A percentile compares a stretch with the other conserved stretches of the same genome.
phyloP scores from a whole-genome alignment of 1,284 basidiomycete genomes.

The Rhodotorula mucilaginosa region DNA sequence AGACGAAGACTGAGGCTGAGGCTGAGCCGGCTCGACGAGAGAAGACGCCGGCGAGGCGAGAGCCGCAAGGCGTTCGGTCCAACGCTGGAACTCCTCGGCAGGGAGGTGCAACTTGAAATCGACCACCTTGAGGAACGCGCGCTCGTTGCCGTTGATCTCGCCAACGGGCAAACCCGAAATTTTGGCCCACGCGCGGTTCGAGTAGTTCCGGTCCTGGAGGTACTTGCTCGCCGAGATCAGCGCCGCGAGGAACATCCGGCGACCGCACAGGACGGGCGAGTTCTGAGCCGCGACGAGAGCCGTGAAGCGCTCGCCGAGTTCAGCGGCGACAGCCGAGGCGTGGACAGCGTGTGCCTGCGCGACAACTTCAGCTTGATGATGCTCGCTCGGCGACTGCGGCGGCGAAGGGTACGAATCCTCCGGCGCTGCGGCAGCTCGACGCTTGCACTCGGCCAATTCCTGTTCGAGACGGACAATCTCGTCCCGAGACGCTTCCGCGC shows the following conservation, averaged over 20 bases:
- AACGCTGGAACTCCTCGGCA: constrained; percentile 40
- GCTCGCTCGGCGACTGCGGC: constrained; percentile 22
- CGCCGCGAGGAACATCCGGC: constrained; percentile 80
- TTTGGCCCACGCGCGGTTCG: constrained; percentile 84
- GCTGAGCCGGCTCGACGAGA: not conserved
- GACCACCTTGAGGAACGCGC: constrained; percentile 50
- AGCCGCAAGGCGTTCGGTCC: constrained; percentile 30
- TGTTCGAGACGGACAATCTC: constrained; percentile 19
- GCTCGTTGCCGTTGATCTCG: constrained; percentile 52
- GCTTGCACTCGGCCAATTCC: constrained; percentile 7
- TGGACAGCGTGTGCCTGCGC: not conserved
- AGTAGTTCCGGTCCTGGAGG: constrained; percentile 86
- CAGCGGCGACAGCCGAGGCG: not conserved
- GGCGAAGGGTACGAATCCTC: constrained; percentile 29
- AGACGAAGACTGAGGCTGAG: not conserved
- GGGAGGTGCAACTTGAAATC: constrained; percentile 51
- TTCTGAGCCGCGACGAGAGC: constrained; percentile 25
- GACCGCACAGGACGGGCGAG: constrained; percentile 72
- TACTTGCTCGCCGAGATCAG: constrained; percentile 88
- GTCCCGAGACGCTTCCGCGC: constrained; percentile 22
- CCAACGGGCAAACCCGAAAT: constrained; percentile 50
- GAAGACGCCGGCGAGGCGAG: not conserved
- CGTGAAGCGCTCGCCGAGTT: constrained; percentile 12
- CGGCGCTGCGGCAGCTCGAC: not conserved
- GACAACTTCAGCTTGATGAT: not conserved